Evolutionary conservation across 2,329 filamentous ascomycete species (phyloP).

Genomic region (Aspergillus sp.): DNA sequence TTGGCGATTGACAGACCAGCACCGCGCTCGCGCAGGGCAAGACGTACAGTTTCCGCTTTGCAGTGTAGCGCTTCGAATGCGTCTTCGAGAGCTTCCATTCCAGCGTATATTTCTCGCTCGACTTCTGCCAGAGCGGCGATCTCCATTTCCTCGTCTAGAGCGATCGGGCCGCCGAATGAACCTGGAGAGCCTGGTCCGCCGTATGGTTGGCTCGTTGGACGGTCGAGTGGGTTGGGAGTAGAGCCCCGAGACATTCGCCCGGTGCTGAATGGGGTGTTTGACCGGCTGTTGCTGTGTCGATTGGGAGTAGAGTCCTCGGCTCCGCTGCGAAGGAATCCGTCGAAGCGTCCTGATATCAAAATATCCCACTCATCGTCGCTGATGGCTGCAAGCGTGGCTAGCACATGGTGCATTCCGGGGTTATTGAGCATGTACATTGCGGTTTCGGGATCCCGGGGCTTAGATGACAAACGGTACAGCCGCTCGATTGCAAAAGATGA

Average conservation of each 20-base stretch:
- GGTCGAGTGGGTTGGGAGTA: conserved; percentile 38
- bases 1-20: conserved; percentile 65
- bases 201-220: conserved; percentile 41
- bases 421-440: conserved; percentile 85
- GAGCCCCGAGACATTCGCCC: conserved; percentile 35
- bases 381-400: conserved; percentile 84
- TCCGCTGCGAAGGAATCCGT: conserved; percentile 92
- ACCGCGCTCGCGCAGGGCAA: conserved; percentile 74
- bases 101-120: conserved; percentile 86
- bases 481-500: conserved; percentile 78
- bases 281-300: conserved; percentile 41
- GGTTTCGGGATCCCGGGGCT: conserved; percentile 80
- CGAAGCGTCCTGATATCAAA: conserved; percentile 86
- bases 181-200: conserved; percentile 54
- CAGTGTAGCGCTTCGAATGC: conserved; percentile 90
- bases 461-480: conserved; percentile 71
- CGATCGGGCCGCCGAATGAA: conserved; percentile 71
- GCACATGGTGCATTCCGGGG: conserved; percentile 75
- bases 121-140: conserved; percentile 87
- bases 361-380: conserved; percentile 96
- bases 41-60: conserved; percentile 77
- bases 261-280: conserved; percentile 33
- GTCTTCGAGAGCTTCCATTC: conserved; percentile 93
- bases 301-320: conserved; percentile 59
- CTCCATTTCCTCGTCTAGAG: conserved; percentile 90